Evolutionary conservation across 768 basidiomycete genomes (phyloP), one percentile per base, ranked within the genome.

Genomic region (Ramaria rubella): DNA sequence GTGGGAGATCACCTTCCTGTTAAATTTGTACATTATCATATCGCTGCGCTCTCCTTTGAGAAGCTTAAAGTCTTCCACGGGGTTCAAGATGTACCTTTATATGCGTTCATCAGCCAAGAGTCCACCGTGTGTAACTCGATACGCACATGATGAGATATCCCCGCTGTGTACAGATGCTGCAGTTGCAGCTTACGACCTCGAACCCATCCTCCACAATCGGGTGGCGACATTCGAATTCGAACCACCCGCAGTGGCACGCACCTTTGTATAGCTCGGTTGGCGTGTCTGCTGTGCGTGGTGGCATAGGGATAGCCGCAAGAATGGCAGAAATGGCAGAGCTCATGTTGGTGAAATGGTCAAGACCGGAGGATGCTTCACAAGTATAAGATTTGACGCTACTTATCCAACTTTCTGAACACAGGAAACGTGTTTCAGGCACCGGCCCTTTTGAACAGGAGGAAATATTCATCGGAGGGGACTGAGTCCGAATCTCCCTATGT

Each of bases 221-320:
- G 24, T 53, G 31, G 26, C 52, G 52, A 24, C 52, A 53, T 38
- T 53, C 52, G n/a, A 53, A 53, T 40, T 36, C 40, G 19, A 53
- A 38, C 34, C 23, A 38, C 19, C 52, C 52, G n/a, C 52, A 53
- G 40, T 53, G 52, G 40, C 52, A 53, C 3, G 33, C 38, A 1
- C 52, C 52, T 12, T 36, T 53, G 34, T 53, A 53, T 7, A 53
- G 15, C 34, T 53, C 40, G 2, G 52, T 53, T 12, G 52, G 52
- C 23, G 49, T 51, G 15, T 31, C 49, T 17, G 49, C 15, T 11
- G 49, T n/a, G n/a, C n/a, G n/a, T n/a, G n/a, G n/a, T n/a, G n/a
- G n/a, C n/a, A n/a, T n/a, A n/a, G n/a, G n/a, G n/a, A n/a, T n/a
- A n/a, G n/a, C n/a, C n/a, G n/a, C n/a, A n/a, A n/a, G n/a, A n/a